Conservation (phyloP, 2,329 filamentous ascomycete genomes). For the Aureobasidium pullulans region DNA sequence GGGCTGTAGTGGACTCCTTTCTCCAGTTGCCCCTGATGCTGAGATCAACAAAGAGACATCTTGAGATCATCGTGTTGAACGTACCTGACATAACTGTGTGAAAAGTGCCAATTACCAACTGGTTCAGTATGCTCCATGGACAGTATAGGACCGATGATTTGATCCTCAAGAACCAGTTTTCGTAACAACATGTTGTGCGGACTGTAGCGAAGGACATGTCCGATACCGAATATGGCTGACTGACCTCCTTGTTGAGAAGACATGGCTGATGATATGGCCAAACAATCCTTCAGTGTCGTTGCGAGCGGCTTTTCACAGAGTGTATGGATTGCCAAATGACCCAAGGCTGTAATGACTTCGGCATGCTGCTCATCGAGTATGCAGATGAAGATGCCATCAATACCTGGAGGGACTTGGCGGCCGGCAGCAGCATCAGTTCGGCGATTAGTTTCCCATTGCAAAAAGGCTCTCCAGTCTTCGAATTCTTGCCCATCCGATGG, state of each 20-base stretch:
- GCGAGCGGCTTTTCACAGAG: conserved; percentile 95
- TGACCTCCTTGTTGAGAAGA: conserved; percentile 24
- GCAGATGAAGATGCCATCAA: conserved; percentile 59
- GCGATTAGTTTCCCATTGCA: conserved; percentile 62
- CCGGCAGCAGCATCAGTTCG: conserved; percentile 47
- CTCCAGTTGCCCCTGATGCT: conserved; percentile 75
- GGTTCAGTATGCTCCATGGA: conserved; percentile 90
- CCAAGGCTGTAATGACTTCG: conserved; percentile 68
- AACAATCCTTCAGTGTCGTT: conserved; percentile 68
- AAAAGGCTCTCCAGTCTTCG: conserved; percentile 63
- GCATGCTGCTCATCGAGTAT: conserved; percentile 85
- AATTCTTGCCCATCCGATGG: conserved; percentile 62
- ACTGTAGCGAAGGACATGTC: conserved; percentile 88
- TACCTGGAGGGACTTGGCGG: conserved; percentile 30
- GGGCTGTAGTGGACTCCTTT: conserved; percentile 66
- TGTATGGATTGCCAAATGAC: conserved; percentile 64
- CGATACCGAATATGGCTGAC: conserved; percentile 68
- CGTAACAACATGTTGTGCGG: conserved; percentile 85
- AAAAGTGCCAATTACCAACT: conserved; percentile 93
- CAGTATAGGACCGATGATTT: conserved; percentile 73
- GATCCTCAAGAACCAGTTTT: conserved; percentile 66
- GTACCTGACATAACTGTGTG: conserved; percentile 74
- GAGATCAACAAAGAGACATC: background rate
- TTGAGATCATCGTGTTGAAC: conserved; percentile 5
- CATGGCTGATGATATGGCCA: conserved; percentile 62